These are phyloP conservation scores for Pseudogymnoascus sp. DNA, from an alignment of 2,329 filamentous ascomycete genomes.

Conservation along the genomic window DNA sequence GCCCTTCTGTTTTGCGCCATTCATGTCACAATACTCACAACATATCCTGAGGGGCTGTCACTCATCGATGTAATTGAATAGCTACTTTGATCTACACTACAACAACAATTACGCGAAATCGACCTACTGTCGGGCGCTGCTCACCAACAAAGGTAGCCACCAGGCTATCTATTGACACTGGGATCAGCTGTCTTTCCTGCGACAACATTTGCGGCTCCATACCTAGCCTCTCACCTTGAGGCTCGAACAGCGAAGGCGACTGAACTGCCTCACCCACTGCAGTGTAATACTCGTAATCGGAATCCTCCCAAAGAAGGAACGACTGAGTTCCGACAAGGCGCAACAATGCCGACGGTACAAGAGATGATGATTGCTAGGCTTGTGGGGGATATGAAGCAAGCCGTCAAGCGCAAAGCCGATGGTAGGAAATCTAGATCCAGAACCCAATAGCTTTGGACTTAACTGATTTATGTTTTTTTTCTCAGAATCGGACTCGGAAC, in stretches of 20 bases:
- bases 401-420: conserved; percentile 54
- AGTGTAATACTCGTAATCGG: neutral
- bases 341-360: neutral
- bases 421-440: conserved; percentile 34
- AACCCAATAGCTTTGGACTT: conserved; percentile 15
- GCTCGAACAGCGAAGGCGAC: neutral
- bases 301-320: neutral
- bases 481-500: conserved; percentile 70
- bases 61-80: neutral
- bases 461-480: conserved; percentile 11
- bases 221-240: neutral
- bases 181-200: neutral
- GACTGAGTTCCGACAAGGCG: neutral
- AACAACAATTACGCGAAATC: neutral
- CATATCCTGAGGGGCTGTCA: neutral
- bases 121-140: neutral
- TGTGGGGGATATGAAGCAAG: conserved; percentile 51
- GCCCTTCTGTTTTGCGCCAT: conserved; percentile 3
- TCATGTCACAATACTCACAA: conserved; percentile 4
- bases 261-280: neutral
- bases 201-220: neutral
- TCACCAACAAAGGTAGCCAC: neutral
- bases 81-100: neutral
- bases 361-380: conserved; percentile 21
- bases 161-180: neutral